Percentiles rank a stretch among this genome's conserved stretches.
phyloP scores from a whole-genome alignment of 352 stramenopile genomes.

The Pythium pyrilobum region DNA sequence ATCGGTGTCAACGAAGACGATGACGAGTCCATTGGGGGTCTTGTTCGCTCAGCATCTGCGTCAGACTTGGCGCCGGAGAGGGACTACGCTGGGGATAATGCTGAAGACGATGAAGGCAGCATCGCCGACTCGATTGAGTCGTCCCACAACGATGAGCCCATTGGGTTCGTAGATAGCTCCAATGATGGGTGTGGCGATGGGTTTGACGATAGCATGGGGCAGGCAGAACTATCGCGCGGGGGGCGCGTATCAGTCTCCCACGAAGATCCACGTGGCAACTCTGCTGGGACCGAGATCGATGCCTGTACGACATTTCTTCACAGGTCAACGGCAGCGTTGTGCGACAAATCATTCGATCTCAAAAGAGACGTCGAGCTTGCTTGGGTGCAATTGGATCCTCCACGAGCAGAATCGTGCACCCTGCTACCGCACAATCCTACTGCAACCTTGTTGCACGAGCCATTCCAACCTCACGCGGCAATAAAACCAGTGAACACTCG shows the following conservation, averaged over 20 bases:
- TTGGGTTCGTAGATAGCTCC: too few relatives aligned
- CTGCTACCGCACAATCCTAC: not conserved
- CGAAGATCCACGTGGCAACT: not conserved
- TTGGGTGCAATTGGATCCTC: too few relatives aligned
- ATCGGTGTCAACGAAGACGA: too few relatives aligned
- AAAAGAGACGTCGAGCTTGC: not conserved
- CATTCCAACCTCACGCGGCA: not conserved
- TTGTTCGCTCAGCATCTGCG: too few relatives aligned
- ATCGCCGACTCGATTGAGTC: too few relatives aligned
- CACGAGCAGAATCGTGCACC: not conserved
- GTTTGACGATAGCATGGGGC: not conserved
- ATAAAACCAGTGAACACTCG: not conserved
- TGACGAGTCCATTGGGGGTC: too few relatives aligned
- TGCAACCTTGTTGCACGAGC: not conserved
- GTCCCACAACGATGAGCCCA: too few relatives aligned
- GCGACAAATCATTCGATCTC: not conserved
- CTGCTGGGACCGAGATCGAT: not conserved
- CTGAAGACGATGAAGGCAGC: too few relatives aligned
- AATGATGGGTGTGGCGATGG: not conserved
- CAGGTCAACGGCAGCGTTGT: slow-evolving; percentile 1
- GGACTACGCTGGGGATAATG: too few relatives aligned
- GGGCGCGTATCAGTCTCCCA: not conserved
- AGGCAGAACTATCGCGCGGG: not conserved
- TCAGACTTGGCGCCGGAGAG: too few relatives aligned
- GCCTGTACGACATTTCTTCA: slow-evolving; percentile 2